phyloP scores from a whole-genome alignment of 352 stramenopile genomes.

The Phytopythium chamaehyphon region DNA sequence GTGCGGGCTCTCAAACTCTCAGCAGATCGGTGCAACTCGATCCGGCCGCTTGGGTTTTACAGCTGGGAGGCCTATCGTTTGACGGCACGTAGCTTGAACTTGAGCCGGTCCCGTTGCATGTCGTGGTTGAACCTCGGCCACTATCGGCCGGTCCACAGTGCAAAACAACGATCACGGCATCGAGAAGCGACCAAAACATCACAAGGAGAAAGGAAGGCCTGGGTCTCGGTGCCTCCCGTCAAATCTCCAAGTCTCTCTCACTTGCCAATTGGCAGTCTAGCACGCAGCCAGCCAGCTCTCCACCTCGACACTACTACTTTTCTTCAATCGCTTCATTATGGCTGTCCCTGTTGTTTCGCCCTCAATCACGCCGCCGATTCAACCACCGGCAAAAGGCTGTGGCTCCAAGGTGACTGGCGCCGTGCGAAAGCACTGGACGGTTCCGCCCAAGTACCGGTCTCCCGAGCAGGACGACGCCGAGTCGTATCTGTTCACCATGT shows the following conservation, averaged over 20 bases:
- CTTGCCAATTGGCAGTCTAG: constrained; percentile 18
- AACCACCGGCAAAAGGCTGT: constrained; percentile 21
- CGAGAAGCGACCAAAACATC: too few relatives aligned
- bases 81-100: too few relatives aligned
- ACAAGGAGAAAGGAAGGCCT: too few relatives aligned
- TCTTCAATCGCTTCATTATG: constrained; percentile 11
- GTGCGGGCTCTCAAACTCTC: too few relatives aligned
- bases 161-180: too few relatives aligned
- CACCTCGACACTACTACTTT: neutral
- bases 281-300: constrained; percentile 11
- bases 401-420: constrained; percentile 16
- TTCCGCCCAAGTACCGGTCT: constrained; percentile 32
- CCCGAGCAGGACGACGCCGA: constrained; percentile 45
- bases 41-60: too few relatives aligned
- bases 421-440: constrained; percentile 46
- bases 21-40: too few relatives aligned
- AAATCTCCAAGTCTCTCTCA: constrained; percentile 2
- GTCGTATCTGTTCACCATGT: constrained; percentile 43
- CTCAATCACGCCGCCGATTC: constrained; percentile 15
- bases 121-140: too few relatives aligned
- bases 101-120: too few relatives aligned
- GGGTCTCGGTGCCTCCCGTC: too few relatives aligned
- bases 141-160: too few relatives aligned
- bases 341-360: constrained; percentile 6
- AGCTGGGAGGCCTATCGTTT: too few relatives aligned